Conservation (phyloP, 2,329 filamentous ascomycete genomes). For the Dothiorella sarmentorum region DNA sequence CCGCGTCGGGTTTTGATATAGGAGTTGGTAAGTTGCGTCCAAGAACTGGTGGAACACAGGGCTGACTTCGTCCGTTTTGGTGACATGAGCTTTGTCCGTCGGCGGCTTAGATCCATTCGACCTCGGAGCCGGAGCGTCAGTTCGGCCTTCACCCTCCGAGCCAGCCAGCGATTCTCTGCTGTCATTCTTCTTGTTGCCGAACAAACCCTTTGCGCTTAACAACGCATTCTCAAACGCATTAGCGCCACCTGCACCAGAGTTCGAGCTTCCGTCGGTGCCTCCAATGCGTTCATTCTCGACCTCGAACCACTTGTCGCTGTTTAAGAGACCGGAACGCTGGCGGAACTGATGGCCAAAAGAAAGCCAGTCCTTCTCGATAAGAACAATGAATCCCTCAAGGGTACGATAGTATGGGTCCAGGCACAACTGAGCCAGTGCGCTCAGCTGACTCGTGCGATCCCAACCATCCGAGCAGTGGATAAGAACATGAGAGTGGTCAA, state of each 20-base stretch:
- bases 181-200: slow-evolving; percentile 69
- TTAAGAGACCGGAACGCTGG: slow-evolving; percentile 81
- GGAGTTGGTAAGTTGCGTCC: slow-evolving; percentile 86
- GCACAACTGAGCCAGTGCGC: slow-evolving; percentile 86
- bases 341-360: slow-evolving; percentile 98
- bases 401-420: slow-evolving; percentile 95
- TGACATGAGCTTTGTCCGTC: slow-evolving; percentile 59
- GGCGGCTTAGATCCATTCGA: slow-evolving; percentile 32
- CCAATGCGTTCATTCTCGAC: slow-evolving; percentile 77
- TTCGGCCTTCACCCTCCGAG: slow-evolving; percentile 50
- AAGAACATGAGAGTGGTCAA: slow-evolving; percentile 89
- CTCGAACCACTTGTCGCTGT: slow-evolving; percentile 90
- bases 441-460: slow-evolving; percentile 95
- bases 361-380: slow-evolving; percentile 96
- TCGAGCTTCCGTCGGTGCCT: slow-evolving; percentile 38
- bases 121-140: slow-evolving; percentile 8
- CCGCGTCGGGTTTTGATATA: slow-evolving; percentile 78
- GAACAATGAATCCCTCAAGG: slow-evolving; percentile 86
- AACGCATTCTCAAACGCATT: slow-evolving; percentile 85
- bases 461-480: slow-evolving; percentile 98
- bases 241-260: slow-evolving; percentile 53
- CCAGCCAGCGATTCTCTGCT: slow-evolving; percentile 63
- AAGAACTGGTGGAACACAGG: slow-evolving; percentile 98
- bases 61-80: slow-evolving; percentile 83
- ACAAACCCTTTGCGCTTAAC: slow-evolving; percentile 81